Conservation (phyloP, 768 basidiomycete genomes). For the Inosperma sp. region DNA sequence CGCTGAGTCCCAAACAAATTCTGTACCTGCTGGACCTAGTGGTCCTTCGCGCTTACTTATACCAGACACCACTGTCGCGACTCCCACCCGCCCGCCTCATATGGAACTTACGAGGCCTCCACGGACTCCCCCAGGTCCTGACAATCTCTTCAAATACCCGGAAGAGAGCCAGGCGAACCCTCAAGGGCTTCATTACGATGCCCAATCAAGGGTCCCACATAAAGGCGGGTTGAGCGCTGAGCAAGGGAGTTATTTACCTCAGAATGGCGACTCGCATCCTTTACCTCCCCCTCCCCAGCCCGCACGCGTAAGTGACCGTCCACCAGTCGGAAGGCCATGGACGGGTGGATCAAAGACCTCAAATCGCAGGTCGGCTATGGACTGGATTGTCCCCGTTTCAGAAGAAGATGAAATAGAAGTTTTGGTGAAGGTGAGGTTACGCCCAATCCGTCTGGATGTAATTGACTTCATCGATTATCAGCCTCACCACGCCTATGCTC, state of each 20-base stretch:
- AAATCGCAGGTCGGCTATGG: slow-evolving; percentile 30
- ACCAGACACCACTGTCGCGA: too few species aligned
- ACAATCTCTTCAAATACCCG: slow-evolving; percentile 5
- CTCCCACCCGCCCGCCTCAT: too few species aligned
- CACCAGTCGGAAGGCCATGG: slow-evolving; percentile 9
- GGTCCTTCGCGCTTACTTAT: too few species aligned
- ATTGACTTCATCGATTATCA: too few species aligned
- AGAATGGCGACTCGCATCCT: too few species aligned
- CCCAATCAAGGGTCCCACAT: neutral
- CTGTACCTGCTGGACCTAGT: too few species aligned
- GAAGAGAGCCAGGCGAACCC: neutral
- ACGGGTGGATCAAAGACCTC: slow-evolving; percentile 19
- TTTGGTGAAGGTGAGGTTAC: neutral
- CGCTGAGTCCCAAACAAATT: too few species aligned
- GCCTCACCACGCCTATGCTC: too few species aligned
- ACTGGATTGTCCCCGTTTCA: slow-evolving; percentile 36
- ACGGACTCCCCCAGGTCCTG: neutral
- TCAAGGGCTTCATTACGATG: neutral
- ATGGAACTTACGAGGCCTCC: neutral
- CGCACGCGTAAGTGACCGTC: slow-evolving; percentile 3
- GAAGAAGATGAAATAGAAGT: slow-evolving; percentile 25
- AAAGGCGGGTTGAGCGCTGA: too few species aligned
- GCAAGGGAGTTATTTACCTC: too few species aligned
- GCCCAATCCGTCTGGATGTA: neutral
- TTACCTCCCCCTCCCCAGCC: too few species aligned